Evolutionary conservation across 208 protist species (phyloP), one percentile per base, ranked within the genome.

Genomic region (Leishmania amazonensis): DNA sequence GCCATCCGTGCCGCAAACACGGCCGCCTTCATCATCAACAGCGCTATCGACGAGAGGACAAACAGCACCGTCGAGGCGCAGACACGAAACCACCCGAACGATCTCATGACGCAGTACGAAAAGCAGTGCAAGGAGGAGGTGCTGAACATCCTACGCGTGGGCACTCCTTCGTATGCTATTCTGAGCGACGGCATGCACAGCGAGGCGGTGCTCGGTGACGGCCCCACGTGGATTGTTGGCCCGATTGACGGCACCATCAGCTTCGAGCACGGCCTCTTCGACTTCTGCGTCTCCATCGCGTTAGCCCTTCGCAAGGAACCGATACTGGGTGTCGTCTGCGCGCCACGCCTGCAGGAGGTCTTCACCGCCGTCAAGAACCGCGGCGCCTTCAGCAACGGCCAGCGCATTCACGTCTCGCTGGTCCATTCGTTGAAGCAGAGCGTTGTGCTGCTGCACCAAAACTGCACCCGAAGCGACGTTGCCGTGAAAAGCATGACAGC

Each of bases 251-350:
- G 91, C 49, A 93, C 92, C 13, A 90, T 85, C 13, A 97, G 92
- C 78, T 96, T 96, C 81, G 81, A 92, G 64, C 95, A 97, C 76
- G 92, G 94, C 21, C 81, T 95, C 60, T 97, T 93, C 78, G 94
- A 98, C 82, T 97, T 90, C 80, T 95, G 92, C 71, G 90, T 97
- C 1, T 96, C 94, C 45, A 96, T 98, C 76, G 94, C 90, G 5
- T 90, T 98, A 6, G 88, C 84, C 3, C 86, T 96, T 47, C 85
- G 94, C 80, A 89, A 89, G 74, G 85, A 97, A 76, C 87, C 91
- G 11, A 83, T 97, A 2, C 75, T 98, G 7, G 93, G 96, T 51
- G 94, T 98, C 19, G 87, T 97, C 28, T 93, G 84, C 64, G 92
- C 88, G 1, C 96, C 96, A 35, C 85, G 88, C 3, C 85, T 97